A percentile compares a stretch with the other conserved stretches of the same genome.
Conservation (phyloP, 345 rosid genomes). For the Citrus sp. region DNA sequence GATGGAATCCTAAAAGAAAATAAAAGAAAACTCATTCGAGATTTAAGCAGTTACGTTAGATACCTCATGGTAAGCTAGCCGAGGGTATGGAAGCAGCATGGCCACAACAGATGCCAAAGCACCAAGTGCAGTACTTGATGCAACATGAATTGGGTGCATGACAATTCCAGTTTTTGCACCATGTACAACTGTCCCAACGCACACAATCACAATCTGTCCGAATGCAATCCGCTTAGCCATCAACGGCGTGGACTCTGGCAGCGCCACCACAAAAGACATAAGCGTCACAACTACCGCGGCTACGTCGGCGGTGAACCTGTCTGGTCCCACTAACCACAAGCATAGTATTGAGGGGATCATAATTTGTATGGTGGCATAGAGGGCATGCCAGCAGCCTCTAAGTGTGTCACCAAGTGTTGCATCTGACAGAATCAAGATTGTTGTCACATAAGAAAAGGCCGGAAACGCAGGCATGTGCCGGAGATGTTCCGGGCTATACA, state of each 20-base stretch:
- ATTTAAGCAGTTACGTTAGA: background rate
- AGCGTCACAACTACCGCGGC: slow-evolving; percentile 56
- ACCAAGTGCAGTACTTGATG: slow-evolving; percentile 66
- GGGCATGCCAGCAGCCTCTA: slow-evolving; percentile 48
- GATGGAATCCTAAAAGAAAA: background rate
- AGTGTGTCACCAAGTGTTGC: slow-evolving; percentile 65
- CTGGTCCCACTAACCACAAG: slow-evolving; percentile 47
- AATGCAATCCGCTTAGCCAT: slow-evolving; percentile 73
- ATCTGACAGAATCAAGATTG: slow-evolving; percentile 62
- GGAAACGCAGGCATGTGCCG: slow-evolving; percentile 41
- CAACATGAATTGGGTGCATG: slow-evolving; percentile 59
- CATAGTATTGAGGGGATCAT: slow-evolving; percentile 31
- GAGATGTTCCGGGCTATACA: slow-evolving; percentile 48
- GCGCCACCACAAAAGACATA: slow-evolving; percentile 58
- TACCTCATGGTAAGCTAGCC: slow-evolving; percentile 64
- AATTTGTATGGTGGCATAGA: slow-evolving; percentile 52
- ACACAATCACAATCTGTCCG: slow-evolving; percentile 73
- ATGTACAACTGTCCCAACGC: slow-evolving; percentile 45
- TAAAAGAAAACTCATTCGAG: background rate
- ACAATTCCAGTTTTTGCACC: slow-evolving; percentile 37
- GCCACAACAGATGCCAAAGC: slow-evolving; percentile 70
- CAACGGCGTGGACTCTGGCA: slow-evolving; percentile 61
- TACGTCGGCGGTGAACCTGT: slow-evolving; percentile 31
- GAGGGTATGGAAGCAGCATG: slow-evolving; percentile 66
- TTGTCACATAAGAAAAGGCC: slow-evolving; percentile 68